Conservation (phyloP, 345 rosid species). For the Cardamine resedifolia region DNA sequence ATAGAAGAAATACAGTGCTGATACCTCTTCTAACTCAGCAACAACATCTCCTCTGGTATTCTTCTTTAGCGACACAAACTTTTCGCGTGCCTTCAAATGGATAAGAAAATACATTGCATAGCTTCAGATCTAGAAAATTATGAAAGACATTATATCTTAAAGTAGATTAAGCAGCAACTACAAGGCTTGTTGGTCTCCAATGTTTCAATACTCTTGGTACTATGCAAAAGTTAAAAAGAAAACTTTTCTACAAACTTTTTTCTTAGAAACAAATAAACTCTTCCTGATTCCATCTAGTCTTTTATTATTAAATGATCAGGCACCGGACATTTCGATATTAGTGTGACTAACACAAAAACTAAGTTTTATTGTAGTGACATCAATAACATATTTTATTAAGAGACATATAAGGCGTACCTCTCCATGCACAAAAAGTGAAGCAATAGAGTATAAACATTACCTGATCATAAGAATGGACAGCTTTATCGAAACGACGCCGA, state of each 20-base stretch:
- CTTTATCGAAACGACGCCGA: constrained; percentile 63
- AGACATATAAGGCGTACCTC: background rate
- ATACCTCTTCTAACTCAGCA: constrained; percentile 87
- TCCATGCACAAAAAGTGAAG: constrained; percentile 1
- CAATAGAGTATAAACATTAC: constrained; percentile 39
- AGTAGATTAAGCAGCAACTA: constrained; percentile 9
- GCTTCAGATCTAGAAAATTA: constrained; percentile 1
- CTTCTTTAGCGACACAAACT: constrained; percentile 81
- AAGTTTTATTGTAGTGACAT: background rate
- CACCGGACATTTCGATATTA: background rate
- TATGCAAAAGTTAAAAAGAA: constrained; percentile 6
- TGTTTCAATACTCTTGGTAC: background rate
- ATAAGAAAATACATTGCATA: constrained; percentile 8
- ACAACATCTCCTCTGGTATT: constrained; percentile 67
- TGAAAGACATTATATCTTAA: background rate
- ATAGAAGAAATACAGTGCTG: background rate
- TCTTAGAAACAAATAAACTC: background rate
- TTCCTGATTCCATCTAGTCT: background rate
- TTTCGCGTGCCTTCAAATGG: constrained; percentile 75
- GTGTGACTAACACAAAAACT: background rate
- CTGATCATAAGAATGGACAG: constrained; percentile 70
- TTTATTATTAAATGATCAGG: background rate
- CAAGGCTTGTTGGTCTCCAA: background rate
- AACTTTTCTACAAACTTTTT: background rate
- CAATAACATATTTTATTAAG: background rate